Base-by-base conservation (phyloP, 805 yeast species). In the Tetrapisispora fleetii region DNA sequence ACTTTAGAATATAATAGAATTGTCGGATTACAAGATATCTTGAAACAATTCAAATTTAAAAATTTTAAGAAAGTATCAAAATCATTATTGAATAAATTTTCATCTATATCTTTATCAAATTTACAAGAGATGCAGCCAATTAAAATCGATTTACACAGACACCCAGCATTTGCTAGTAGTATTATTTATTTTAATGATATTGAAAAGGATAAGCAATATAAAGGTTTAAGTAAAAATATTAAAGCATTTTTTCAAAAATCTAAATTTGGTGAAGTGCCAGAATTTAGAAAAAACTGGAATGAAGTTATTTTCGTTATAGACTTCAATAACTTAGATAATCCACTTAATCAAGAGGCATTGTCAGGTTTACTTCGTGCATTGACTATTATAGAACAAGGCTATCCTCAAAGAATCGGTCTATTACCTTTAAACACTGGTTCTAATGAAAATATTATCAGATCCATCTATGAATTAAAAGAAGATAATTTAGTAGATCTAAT, bases 321-420 rank as follows among this genome's bases (percentile, higher is more conserved):
- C 53, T 68, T 88, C 19, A 67, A 80, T 1, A 52, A 50, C 16
- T 37, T 62, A 17, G 46, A 52, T 21, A 71, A 79, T 52, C 67
- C 69, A 14, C 66, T 56, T 28, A 53, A 55, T 1, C 43, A 48
- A 32, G 54, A 69, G 2, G 83, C 85, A 50, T 56, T 82, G 18
- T 60, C 68, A 17, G 77, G 75, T 1, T 62, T 81, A 28, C 64
- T 75, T 18, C 69, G 81, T 9, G 68, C 80, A 33, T 57, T 82
- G 2, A 70, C 73, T 24, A 63, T 76, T 2, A 68, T 80, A 2
- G 57, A 74, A 13, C 74, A 77, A 40, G 78, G 79, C 1, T 72
- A 85, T 17, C 86, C 96, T 0, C 84, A 89, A 54, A 83, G 90
- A 63, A 59, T 91, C 46, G 99, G 97, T 7, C 52, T 91, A 2